Base-by-base conservation (phyloP, 1,284 basidiomycete genomes). In the Cryptococcus neoformans region DNA sequence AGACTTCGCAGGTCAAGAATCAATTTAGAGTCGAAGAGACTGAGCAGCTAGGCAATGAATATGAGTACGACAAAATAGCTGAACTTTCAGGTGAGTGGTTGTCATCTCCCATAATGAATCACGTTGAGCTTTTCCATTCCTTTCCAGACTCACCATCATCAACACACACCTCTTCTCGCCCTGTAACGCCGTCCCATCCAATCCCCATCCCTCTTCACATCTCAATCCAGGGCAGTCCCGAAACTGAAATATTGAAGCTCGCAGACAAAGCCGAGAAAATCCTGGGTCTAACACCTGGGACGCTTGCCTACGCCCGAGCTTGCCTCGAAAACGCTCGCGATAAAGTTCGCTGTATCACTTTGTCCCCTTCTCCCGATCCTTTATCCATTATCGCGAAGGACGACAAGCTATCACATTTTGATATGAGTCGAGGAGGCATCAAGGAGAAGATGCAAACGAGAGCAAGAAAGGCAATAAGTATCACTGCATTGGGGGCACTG, bases 61-160 rank as follows among this genome's bases (percentile, higher is more conserved):
- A 90, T 92, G 69, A 63, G 80, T 78, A 9, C 16, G 59, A 58
- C 35, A 68, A 70, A 8, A 69, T 73, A 65, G 69, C 56, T 36
- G 69, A 68, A 36, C 49, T 73, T 28, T 70, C 69, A n/a, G 70
- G 70, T 71, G 54, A 61, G 70, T 55, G 7, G 7, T 11, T 51
- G 47, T 16, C 40, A 34, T 38, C 42, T 16, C 38, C 52, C 39
- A 44, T 42, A 39, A 34, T 35, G 34, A 49, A 39, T 28, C 21
- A 48, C 48, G 41, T 45, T 52, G 11, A 21, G 2, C 28, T 28
- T 28, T 48, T 17, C 3, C 37, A 21, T 44, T 35, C 40, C 28
- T 35, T 35, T 17, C 3, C 54, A 72, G 70, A 72, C 54, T 70
- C 69, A 12, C 59, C 56, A 10, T 72, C 68, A 2, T 63, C 69